Evolutionary conservation across 345 rosid genomes (phyloP).

Genomic region (Salix brachista): DNA sequence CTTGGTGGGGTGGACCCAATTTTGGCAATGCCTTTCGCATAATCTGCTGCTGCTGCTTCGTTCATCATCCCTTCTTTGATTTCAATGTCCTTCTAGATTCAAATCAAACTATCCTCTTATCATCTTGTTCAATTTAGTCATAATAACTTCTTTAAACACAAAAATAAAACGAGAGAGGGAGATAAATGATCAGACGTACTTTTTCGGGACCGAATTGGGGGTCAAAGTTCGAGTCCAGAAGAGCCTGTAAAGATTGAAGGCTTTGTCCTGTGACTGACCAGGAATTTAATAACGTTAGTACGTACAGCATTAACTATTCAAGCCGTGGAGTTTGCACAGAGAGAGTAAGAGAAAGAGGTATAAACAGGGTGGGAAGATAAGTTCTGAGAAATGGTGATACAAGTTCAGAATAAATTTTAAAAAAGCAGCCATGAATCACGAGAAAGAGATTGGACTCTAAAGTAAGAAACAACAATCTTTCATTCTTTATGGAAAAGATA

Average conservation of each 20-base stretch:
- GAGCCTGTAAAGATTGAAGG: conserved; percentile 2
- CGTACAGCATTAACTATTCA: neutral
- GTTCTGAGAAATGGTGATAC: too few species aligned
- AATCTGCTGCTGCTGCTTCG: conserved; percentile 16
- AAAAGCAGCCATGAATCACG: too few species aligned
- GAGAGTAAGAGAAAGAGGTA: neutral
- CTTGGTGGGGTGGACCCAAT: conserved; percentile 82
- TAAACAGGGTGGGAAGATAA: too few species aligned
- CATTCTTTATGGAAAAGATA: too few species aligned
- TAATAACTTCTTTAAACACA: neutral
- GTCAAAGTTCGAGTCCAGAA: neutral
- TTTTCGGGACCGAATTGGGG: neutral
- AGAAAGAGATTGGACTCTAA: too few species aligned
- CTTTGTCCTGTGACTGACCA: conserved; percentile 8
- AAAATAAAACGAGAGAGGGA: neutral
- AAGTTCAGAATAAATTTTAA: too few species aligned
- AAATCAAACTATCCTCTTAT: neutral
- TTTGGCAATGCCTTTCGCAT: conserved; percentile 24
- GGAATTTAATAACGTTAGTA: neutral
- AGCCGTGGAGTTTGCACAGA: neutral
- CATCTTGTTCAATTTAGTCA: neutral
- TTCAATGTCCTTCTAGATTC: conserved; percentile 11
- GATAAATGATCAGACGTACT: neutral
- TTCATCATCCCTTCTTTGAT: neutral
- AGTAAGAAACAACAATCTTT: too few species aligned